Evolutionary conservation across 345 rosid species (phyloP), one percentile per base, ranked within the genome.

Genomic region (Eutrema heterophyllum): DNA sequence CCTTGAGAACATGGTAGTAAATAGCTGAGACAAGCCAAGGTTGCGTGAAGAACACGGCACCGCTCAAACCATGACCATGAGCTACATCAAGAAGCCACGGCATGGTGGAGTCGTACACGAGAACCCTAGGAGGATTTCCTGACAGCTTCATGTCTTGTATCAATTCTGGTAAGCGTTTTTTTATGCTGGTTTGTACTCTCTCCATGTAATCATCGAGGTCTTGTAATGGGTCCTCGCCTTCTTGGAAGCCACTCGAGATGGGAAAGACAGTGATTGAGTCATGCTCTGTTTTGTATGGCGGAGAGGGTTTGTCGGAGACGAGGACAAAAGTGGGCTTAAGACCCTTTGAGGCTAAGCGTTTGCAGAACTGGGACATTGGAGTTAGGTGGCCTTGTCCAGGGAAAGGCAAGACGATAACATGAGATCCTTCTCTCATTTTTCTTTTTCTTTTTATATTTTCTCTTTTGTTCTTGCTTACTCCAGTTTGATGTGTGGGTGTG

Each of bases 321-420:
- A 75, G 38, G 72, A 82, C 24, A 6, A 83, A 54, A 24, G 86
- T 86, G 62, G 78, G 68, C 16, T 74, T 83, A 11, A 81, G 74
- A 58, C 89, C 86, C 63, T 86, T 84, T 3, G 82, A 79, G 44
- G 75, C 87, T 59, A 88, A 74, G 39, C 84, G 83, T 60, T 84
- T 84, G 70, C 81, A 84, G 80, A 86, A 84, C n/a, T 88, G 87
- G 30, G 83, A 71, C 80, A 84, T 57, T 21, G 92, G 92, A 61
- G 81, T 86, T 29, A 87, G 44, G 83, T 86, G 89, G 58, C 92
- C 88, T 77, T 85, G 92, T 8, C 27, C 67, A 5, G 86, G 81
- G 57, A 65, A 81, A 7, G 88, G 76, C 41, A 84, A 30, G 16
- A 81, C 84, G 13, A 83, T 24, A 14, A 81, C 74, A 63, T 72